Conservation (phyloP, 345 rosid species). For the Brassica juncea region DNA sequence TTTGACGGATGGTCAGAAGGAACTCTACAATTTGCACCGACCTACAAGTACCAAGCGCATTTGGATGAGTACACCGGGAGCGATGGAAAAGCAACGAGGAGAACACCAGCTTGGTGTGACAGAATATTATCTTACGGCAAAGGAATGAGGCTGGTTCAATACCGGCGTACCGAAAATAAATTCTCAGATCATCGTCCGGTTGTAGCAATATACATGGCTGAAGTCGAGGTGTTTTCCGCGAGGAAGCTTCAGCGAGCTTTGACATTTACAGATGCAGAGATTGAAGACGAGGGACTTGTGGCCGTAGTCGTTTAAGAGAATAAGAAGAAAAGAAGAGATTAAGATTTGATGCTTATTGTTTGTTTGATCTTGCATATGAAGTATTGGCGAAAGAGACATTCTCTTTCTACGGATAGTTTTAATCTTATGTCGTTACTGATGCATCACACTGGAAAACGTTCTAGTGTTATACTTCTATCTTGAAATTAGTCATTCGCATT, state of each 20-base stretch:
- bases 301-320: constrained; percentile 21
- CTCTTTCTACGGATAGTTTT: constrained; percentile 28
- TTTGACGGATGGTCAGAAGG: constrained; percentile 99
- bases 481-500: neutral
- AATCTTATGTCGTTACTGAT: constrained; percentile 38
- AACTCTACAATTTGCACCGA: constrained; percentile 68
- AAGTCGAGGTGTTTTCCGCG: constrained; percentile 79
- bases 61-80: constrained; percentile 69
- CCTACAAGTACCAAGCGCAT: constrained; percentile 84
- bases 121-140: constrained; percentile 79
- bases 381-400: constrained; percentile 38
- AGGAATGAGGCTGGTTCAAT: constrained; percentile 73
- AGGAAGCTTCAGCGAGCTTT: constrained; percentile 84
- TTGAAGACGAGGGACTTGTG: constrained; percentile 54
- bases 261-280: constrained; percentile 86
- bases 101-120: constrained; percentile 97
- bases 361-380: constrained; percentile 41
- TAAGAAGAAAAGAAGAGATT: constrained; percentile 1
- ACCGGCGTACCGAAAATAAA: constrained; percentile 67
- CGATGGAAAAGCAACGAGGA: constrained; percentile 65
- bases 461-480: constrained; percentile 21
- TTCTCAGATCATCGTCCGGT: constrained; percentile 99
- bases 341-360: constrained; percentile 17
- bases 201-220: constrained; percentile 72
- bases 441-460: constrained; percentile 25